phyloP scores from a whole-genome alignment of 1,139 yeast species.

The Pichia sp. region DNA sequence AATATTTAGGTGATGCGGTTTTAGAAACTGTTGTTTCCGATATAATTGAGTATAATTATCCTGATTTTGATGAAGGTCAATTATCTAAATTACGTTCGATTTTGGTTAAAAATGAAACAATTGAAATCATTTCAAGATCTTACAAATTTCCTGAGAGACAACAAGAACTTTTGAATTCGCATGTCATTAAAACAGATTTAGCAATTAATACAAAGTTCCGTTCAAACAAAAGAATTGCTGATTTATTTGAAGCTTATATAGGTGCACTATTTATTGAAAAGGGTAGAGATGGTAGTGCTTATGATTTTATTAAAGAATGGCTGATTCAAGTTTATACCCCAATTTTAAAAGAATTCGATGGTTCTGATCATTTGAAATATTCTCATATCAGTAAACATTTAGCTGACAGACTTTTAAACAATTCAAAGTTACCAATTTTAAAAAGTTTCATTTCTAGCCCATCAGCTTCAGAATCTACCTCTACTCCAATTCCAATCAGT shows the following conservation, averaged over 20 bases:
- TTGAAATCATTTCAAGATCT: constrained; percentile 62
- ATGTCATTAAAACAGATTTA: constrained; percentile 11
- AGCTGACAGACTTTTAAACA: not conserved
- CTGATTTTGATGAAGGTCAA: constrained; percentile 75
- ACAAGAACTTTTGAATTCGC: constrained; percentile 11
- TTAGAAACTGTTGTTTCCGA: constrained; percentile 68
- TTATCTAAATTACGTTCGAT: constrained; percentile 65
- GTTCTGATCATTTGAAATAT: constrained; percentile 5
- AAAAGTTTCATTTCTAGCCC: too few relatives aligned
- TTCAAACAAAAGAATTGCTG: constrained; percentile 44
- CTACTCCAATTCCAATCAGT: too few relatives aligned
- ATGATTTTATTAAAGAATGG: constrained; percentile 54
- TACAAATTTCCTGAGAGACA: constrained; percentile 53
- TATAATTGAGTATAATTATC: constrained; percentile 59
- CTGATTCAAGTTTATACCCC: constrained; percentile 36
- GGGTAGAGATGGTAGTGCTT: constrained; percentile 32
- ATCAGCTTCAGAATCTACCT: not conserved
- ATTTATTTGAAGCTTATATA: constrained; percentile 83
- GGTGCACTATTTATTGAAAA: constrained; percentile 72
- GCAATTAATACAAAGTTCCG: constrained; percentile 1
- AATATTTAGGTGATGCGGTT: constrained; percentile 89
- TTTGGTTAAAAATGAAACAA: constrained; percentile 67
- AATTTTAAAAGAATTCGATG: constrained; percentile 13
- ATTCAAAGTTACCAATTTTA: too few relatives aligned
- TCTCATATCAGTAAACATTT: constrained; percentile 11